Conservation (phyloP, 768 basidiomycete species). For the Kwoniella sp. region DNA sequence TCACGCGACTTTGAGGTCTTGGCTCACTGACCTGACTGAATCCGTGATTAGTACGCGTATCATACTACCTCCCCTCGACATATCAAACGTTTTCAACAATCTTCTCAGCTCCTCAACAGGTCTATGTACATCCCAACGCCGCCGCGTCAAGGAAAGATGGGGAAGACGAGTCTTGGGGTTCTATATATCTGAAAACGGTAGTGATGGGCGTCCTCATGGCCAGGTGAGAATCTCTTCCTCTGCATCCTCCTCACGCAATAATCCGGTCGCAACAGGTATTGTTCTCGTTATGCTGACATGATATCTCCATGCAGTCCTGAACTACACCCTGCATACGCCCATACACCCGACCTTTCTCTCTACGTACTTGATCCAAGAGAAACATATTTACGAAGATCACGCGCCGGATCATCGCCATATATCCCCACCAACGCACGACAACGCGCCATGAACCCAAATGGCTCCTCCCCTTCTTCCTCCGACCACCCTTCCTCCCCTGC, state of each 20-base stretch:
- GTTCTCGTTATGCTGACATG: background rate
- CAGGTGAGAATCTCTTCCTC: constrained; percentile 30
- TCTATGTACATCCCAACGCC: constrained; percentile 46
- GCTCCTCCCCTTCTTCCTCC: constrained; percentile 25
- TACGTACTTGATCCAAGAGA: constrained; percentile 52
- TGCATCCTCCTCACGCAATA: background rate
- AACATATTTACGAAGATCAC: constrained; percentile 36
- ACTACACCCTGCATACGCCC: constrained; percentile 29
- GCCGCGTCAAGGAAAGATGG: constrained; percentile 22
- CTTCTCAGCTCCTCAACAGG: constrained; percentile 38
- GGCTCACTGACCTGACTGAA: too few species aligned
- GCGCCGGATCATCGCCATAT: constrained; percentile 29
- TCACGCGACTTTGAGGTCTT: constrained; percentile 17
- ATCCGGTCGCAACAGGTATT: background rate
- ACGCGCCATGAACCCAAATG: constrained; percentile 17
- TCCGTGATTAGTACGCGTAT: constrained; percentile 43
- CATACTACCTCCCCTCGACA: constrained; percentile 43
- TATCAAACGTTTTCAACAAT: constrained; percentile 39
- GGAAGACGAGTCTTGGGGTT: constrained; percentile 43
- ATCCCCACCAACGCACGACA: constrained; percentile 10
- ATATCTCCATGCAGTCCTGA: constrained; percentile 46
- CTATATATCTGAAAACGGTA: constrained; percentile 50
- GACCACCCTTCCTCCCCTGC: constrained; percentile 26
- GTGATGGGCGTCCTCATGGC: constrained; percentile 42
- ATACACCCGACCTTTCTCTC: constrained; percentile 38